A percentile compares a stretch with the other conserved stretches of the same genome.
Evolutionary conservation across 805 yeast genomes (phyloP).

Genomic region (Myxozyma monticola): DNA sequence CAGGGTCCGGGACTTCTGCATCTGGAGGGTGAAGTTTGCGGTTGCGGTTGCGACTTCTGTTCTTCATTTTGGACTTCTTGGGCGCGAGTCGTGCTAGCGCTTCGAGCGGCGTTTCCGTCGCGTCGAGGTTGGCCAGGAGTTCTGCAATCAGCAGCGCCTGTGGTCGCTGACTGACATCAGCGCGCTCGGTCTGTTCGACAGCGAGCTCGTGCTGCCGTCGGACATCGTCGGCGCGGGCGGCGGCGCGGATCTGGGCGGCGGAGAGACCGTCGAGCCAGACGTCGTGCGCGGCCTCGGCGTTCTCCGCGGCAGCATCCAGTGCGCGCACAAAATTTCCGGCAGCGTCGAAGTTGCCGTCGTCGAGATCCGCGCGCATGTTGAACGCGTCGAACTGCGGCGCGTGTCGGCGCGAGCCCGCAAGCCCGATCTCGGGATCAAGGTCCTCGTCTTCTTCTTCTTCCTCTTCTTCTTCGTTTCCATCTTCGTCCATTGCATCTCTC

Average conservation of each 20-base stretch:
- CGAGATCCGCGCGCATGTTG: constrained; percentile 55
- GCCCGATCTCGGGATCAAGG: constrained; percentile 28
- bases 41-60: constrained; percentile 1
- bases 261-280: constrained; percentile 43
- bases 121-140: constrained; percentile 51
- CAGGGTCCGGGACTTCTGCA: background rate
- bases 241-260: constrained; percentile 42
- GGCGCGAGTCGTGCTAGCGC: constrained; percentile 44
- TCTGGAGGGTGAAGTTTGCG: constrained; percentile 16
- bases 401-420: constrained; percentile 16
- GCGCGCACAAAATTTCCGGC: constrained; percentile 58
- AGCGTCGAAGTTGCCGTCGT: constrained; percentile 60
- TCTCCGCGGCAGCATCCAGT: constrained; percentile 40
- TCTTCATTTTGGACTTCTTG: constrained; percentile 7
- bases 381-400: constrained; percentile 61
- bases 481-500: constrained; percentile 7
- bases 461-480: constrained; percentile 18
- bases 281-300: constrained; percentile 41
- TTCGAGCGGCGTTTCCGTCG: constrained; percentile 61
- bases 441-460: constrained; percentile 16
- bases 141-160: constrained; percentile 33
- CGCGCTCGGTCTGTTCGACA: constrained; percentile 6
- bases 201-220: constrained; percentile 27
- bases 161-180: constrained; percentile 17
- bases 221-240: constrained; percentile 41